Percentiles rank a stretch among this genome's conserved stretches.
These are phyloP conservation scores for Fraxinus excelsior DNA, from an alignment of 257 asterid genomes.

Conservation along the genomic window DNA sequence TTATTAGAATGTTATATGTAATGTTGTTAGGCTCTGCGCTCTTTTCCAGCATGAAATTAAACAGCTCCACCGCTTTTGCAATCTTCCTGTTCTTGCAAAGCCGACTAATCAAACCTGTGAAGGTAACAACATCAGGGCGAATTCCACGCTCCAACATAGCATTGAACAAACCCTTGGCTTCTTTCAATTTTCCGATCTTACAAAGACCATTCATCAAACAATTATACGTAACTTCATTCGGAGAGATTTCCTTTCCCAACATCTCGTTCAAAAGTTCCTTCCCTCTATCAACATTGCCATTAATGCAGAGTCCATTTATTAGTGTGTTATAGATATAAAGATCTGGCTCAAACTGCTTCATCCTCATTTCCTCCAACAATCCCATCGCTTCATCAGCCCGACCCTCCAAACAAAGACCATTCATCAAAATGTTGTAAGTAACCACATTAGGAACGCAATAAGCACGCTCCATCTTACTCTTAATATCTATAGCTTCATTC, in stretches of 20 bases:
- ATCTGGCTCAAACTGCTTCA: conserved; percentile 50
- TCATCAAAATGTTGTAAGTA: conserved; percentile 52
- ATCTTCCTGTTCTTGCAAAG: conserved; percentile 52
- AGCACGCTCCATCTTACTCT: conserved; percentile 55
- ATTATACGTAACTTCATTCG: conserved; percentile 53
- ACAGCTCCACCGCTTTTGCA: conserved; percentile 57
- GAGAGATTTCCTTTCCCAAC: conserved; percentile 56
- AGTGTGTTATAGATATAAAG: conserved; percentile 44
- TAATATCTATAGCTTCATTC: conserved; percentile 47
- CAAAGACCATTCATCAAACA: conserved; percentile 59
- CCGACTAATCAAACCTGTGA: conserved; percentile 53
- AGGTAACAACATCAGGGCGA: conserved; percentile 58
- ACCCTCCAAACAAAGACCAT: conserved; percentile 49
- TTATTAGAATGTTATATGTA: conserved; percentile 54
- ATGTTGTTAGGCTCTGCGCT: conserved; percentile 53
- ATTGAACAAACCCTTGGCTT: conserved; percentile 51
- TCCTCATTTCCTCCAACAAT: conserved; percentile 58
- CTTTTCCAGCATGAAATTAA: conserved; percentile 58
- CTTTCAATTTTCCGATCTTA: conserved; percentile 55
- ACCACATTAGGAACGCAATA: conserved; percentile 39
- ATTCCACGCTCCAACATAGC: conserved; percentile 57
- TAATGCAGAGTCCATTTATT: conserved; percentile 51
- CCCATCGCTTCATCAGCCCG: conserved; percentile 43
- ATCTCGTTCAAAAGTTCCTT: conserved; percentile 54
- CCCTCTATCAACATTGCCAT: conserved; percentile 51